phyloP scores from a whole-genome alignment of 345 rosid genomes.

The Heritiera fomes region DNA sequence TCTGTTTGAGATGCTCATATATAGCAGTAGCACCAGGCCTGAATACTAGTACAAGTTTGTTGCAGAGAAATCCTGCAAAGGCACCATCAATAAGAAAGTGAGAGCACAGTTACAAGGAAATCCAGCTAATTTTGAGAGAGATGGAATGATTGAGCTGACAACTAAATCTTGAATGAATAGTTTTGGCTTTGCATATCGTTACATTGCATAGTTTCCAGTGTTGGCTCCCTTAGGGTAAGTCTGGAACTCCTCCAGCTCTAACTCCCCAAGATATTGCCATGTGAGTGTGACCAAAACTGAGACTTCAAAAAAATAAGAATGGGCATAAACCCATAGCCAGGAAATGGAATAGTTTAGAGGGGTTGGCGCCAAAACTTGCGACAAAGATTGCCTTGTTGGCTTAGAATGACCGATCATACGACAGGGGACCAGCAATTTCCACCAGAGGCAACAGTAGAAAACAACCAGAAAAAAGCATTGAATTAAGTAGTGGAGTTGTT shows the following conservation, averaged over 20 bases:
- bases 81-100: not conserved
- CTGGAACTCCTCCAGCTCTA: not conserved
- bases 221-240: not conserved
- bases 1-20: not conserved
- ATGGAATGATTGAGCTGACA: constrained; percentile 2
- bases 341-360: not conserved
- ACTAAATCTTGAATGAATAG: not conserved
- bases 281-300: not conserved
- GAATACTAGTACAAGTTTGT: not conserved
- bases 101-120: not conserved
- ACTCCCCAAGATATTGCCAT: not conserved
- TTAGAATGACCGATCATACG: constrained; percentile 28
- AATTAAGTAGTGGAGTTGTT: not conserved
- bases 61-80: constrained; percentile 2
- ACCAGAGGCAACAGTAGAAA: not conserved
- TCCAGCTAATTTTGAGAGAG: constrained; percentile 16
- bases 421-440: constrained; percentile 12
- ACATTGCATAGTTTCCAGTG: not conserved
- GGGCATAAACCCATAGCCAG: not conserved
- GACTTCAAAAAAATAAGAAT: not conserved
- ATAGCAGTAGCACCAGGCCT: not conserved
- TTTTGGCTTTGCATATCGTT: not conserved
- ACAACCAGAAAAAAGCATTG: not conserved
- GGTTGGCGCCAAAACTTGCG: constrained; percentile 22
- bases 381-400: constrained; percentile 18